Conservation (phyloP, 257 asterid genomes). For the Solanum pimpinellifolium region DNA sequence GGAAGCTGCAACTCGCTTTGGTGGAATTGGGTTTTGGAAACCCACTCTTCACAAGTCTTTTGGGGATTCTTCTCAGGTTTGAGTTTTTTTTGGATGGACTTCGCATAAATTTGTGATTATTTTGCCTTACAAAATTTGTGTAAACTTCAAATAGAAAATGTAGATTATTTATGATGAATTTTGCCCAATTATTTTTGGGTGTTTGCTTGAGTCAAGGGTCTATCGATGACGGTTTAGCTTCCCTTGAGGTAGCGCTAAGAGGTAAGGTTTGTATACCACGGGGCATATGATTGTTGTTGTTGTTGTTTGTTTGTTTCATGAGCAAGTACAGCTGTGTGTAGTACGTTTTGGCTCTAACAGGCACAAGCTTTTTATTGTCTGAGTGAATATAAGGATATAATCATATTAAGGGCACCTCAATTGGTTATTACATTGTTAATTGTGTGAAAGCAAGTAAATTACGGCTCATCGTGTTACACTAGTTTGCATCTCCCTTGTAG, state of each 20-base stretch:
- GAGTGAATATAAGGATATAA: background rate
- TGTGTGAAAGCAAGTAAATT: background rate
- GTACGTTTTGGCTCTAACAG: background rate
- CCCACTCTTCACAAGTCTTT: conserved; percentile 42
- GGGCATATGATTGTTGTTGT: background rate
- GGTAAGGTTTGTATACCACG: background rate
- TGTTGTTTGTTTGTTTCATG: too few relatives aligned
- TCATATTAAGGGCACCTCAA: background rate
- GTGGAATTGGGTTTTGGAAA: conserved; percentile 93
- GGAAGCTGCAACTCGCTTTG: conserved; percentile 81
- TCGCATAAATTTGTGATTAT: background rate
- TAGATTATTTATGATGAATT: background rate
- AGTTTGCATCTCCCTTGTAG: background rate
- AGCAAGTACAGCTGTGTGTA: background rate
- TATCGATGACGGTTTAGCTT: too few relatives aligned
- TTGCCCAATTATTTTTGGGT: background rate
- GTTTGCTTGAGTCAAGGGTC: too few relatives aligned
- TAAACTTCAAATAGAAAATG: background rate
- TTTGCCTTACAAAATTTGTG: background rate
- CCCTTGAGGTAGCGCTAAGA: background rate
- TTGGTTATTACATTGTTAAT: background rate
- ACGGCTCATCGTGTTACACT: background rate
- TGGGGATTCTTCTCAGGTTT: conserved; percentile 23
- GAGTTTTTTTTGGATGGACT: background rate
- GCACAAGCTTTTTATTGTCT: background rate